Evolutionary conservation across 352 stramenopile species (phyloP), one percentile per base, ranked within the genome.

Genomic region (Pythium aristosporum): DNA sequence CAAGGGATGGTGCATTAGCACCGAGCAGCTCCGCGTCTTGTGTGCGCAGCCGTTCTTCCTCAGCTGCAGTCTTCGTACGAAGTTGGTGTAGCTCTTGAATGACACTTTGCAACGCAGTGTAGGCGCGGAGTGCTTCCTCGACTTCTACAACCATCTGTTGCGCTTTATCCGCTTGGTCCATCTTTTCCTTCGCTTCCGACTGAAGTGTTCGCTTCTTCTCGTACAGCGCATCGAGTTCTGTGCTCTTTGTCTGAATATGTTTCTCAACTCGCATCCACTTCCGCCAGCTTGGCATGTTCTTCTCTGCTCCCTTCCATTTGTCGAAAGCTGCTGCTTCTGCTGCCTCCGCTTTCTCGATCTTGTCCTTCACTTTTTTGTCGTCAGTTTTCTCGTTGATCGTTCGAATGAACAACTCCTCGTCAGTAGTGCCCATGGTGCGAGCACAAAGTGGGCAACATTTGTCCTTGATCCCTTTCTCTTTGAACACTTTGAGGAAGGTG

Each of bases 401-500:
- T n/a, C 67, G 64, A 21, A 79, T 63, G 36, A 93, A 96, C 15
- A 76, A 65, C 21, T 80, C 61, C 21, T 85, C 77, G 68, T 96
- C 85, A 6, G 75, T 66, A 1, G 63, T 60, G n/a, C 46, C 77
- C 76, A 96, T 80, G 11, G 72, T 74, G 12, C 87, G 81, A 20
- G 78, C 69, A 55, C 87, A 96, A 3, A 96, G 58, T 3, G 87
- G 87, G 36, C 87, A 96, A 43, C 80, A 91, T 28, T 90, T 78
- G 0, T 96, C 87, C 28, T 83, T 88, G 9, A 91, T 68, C 8
- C 87, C 87, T 53, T 94, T 94, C 42, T 89, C 79, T 69, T 88
- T 91, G 68, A 89, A 94, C n/a, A 91, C 85, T 10, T 76, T 84
- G 25, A 96, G 68, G 32, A 96, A 96, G 58, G 79, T 82, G 50